These are phyloP conservation scores for Trifolium repens DNA, from an alignment of 306 rosid genomes.

Conservation along the genomic window DNA sequence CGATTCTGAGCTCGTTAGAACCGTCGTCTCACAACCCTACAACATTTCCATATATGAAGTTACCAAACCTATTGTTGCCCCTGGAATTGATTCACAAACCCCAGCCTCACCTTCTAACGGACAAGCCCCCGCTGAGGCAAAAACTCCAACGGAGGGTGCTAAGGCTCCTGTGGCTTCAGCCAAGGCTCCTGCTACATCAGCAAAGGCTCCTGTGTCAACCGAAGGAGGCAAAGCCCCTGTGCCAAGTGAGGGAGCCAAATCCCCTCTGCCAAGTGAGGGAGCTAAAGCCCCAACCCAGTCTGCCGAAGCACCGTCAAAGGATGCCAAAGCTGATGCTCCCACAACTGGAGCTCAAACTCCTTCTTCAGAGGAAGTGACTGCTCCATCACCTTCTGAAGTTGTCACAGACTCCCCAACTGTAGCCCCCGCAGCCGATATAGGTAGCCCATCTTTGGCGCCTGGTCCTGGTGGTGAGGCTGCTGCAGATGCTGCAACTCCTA, in stretches of 20 bases:
- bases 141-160: not conserved
- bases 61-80: constrained; percentile 42
- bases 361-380: not conserved
- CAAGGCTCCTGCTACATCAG: not conserved
- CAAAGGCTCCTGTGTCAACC: too few relatives aligned
- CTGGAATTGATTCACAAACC: constrained; percentile 44
- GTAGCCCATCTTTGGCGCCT: constrained; percentile 13
- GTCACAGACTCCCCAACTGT: not conserved
- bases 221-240: too few relatives aligned
- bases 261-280: not conserved
- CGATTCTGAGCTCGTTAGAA: constrained; percentile 42
- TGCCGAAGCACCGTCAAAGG: not conserved
- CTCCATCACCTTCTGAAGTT: constrained; percentile 34
- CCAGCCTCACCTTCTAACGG: not conserved
- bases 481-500: constrained; percentile 11
- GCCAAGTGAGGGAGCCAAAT: too few relatives aligned
- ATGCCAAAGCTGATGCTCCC: not conserved
- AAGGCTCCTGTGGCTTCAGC: not conserved
- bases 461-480: constrained; percentile 42
- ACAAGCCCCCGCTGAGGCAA: constrained; percentile 7
- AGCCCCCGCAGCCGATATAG: not conserved
- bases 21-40: constrained; percentile 52
- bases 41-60: constrained; percentile 66
- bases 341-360: not conserved
- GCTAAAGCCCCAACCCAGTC: not conserved